These are phyloP conservation scores for slime mould (Dictyostelium discoideum) DNA, from an alignment of 78 protist species.

Conservation along the genomic window dicty_2.7 NC_007088.5:816001-816500, in stretches of 20 bases:
- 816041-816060: too few species aligned
- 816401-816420: too few species aligned
- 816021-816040: neutral
- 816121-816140: slow-evolving; percentile 19
- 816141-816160: neutral
- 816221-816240: neutral
- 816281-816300: neutral
- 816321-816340: neutral
- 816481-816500: neutral
- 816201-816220: slow-evolving; percentile 2
- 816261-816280: slow-evolving; percentile 17
- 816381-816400: too few species aligned
- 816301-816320: slow-evolving; percentile 5
- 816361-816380: too few species aligned
- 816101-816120: slow-evolving; percentile 18
- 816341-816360: neutral
- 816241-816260: neutral
- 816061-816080: too few species aligned
- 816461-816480: neutral
- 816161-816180: neutral
- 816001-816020: neutral
- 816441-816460: neutral
- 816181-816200: neutral
- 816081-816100: slow-evolving; percentile 9
- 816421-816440: too few species aligned